These are phyloP conservation scores for Jatropha podagrica DNA, from an alignment of 441 rosid genomes.

Conservation along the genomic window DNA sequence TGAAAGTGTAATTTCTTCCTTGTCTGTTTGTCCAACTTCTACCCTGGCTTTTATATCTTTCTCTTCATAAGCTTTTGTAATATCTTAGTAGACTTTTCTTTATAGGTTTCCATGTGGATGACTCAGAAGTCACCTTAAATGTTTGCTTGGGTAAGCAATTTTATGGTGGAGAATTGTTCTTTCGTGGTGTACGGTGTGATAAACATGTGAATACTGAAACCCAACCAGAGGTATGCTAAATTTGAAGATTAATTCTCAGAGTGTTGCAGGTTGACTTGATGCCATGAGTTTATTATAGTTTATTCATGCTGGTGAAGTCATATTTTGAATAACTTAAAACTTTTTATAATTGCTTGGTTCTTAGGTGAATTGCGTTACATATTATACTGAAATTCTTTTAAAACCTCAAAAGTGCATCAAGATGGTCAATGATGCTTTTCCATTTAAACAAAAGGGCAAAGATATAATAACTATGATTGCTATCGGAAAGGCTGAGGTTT, in stretches of 20 bases:
- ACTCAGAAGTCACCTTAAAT: slow-evolving; percentile 85
- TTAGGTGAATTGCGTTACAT: neutral
- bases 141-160: slow-evolving; percentile 85
- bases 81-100: slow-evolving; percentile 20
- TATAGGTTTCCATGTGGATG: slow-evolving; percentile 89
- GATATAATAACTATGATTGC: neutral
- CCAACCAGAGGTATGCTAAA: slow-evolving; percentile 62
- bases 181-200: slow-evolving; percentile 79
- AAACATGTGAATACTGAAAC: slow-evolving; percentile 72
- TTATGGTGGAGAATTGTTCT: slow-evolving; percentile 77
- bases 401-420: neutral
- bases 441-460: slow-evolving; percentile 6
- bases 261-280: neutral
- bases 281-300: neutral
- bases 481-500: neutral
- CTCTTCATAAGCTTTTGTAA: slow-evolving; percentile 13
- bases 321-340: neutral
- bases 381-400: neutral
- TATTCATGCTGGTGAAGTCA: neutral
- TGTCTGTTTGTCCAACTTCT: neutral
- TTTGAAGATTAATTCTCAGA: slow-evolving; percentile 13
- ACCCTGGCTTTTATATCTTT: neutral
- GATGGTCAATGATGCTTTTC: neutral
- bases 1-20: neutral
- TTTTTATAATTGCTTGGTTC: neutral